Base-by-base conservation (phyloP, 257 asterid genomes). In the Salvia rosmarinus region DNA sequence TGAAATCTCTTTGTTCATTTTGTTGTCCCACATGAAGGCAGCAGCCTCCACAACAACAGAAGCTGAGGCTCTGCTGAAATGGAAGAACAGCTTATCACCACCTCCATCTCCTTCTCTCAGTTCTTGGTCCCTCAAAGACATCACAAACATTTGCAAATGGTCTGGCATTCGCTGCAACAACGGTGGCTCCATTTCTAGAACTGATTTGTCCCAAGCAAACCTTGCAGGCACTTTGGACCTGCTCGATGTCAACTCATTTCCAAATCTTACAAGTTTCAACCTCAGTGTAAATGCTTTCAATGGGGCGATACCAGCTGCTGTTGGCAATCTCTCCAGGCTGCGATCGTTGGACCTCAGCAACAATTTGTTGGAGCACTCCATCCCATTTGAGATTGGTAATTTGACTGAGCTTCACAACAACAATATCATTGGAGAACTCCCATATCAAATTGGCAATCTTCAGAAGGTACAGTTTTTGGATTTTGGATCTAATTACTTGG, bases 311-410 rank as follows among this genome's bases (percentile, higher is more conserved):
- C 98, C 97, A 6, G 44, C 90, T 35, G 21, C 80, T 46, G 85
- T 92, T 65, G 95, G 91, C 16, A 82, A 64, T 57, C 78, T 83
- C 71, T 71, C 84, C 62, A 71, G 67, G 75, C 84, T 92, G 40
- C 71, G 71, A 25, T 81, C 67, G 79, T 68, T 90, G 83, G 98
- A 92, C 86, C 70, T 92, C 43, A 82, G 98, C 80, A 80, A 68
- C 80, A 92, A 92, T 37, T 1, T 73, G 3, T 75, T 90, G 0
- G 82, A 14, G 1, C 81, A 50, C 32, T 0, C 70, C 52, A 80
- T 90, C 77, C 97, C 98, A 9, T 35, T 78, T 6, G 87, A 88
- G 77, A 84, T 90, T 39, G 95, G 89, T 1, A 76, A 69, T 9
- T 74, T 90, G 82, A 84, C 51, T n/a, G 80, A 73, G 67, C 73